Evolutionary conservation across 2,329 filamentous ascomycete species (phyloP), one percentile per base, ranked within the genome.

Genomic region (Juglanconis sp.): DNA sequence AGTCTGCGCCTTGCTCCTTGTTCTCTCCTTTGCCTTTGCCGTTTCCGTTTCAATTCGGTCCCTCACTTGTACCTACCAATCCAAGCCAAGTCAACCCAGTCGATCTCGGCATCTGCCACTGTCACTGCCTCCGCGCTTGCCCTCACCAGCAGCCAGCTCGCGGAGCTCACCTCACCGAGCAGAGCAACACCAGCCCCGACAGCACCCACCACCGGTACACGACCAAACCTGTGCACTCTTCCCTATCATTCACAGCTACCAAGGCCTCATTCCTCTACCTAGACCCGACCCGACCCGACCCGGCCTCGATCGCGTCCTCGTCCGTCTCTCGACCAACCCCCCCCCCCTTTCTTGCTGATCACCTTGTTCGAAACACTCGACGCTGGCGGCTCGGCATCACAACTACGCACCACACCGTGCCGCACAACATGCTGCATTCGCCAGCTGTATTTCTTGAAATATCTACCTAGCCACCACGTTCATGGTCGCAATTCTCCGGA

Each of bases 41-140:
- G 60, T 60, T 50, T 59, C 46, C 54, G 59, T 57, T 63, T 52
- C 57, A 57, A 53, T 57, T 60, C 53, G 51, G 58, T 56, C 58
- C 58, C 42, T 60, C 53, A 42, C 56, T 53, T 56, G 44, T 17
- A 24, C 44, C 24, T 47, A 8, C 38, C 38, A 42, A 13, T 42
- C 6, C 38, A 42, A 42, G 38, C 11, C 38, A 42, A 15, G 38
- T 13, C 38, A 42, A 15, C 24, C 24, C 24, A 24, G 24, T 24
- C 24, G 38, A 13, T 15, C 38, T 42, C 38, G 38, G n/a, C 35
- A 11, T 13, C 38, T 42, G 38, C 38, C n/a, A 42, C 38, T 13
- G 38, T 15, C n/a, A 42, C 38, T 13, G 38, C 38, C n/a, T 13
- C 38, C 10, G 38, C 38, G 11, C 11, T 11, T 13, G 38, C 38